phyloP scores from a whole-genome alignment of 164 flowering plant species.

The Berberis vulgaris region DNA sequence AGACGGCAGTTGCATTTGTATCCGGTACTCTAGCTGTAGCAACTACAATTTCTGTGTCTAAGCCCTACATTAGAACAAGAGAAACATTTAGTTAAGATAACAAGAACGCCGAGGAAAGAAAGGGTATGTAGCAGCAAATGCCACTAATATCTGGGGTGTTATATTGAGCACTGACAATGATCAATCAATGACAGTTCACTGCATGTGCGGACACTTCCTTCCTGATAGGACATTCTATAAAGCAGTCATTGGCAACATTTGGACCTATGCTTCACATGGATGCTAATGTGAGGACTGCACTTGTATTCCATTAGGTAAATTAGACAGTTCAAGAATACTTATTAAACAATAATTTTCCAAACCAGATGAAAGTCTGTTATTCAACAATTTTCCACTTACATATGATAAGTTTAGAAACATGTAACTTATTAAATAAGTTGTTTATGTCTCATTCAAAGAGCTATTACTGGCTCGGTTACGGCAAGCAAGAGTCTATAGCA shows the following conservation, averaged over 20 bases:
- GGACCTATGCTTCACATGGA: too few relatives aligned
- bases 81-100: not conserved
- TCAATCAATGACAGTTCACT: too few relatives aligned
- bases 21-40: slow-evolving; percentile 54
- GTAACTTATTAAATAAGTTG: not conserved
- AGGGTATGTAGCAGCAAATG: not conserved
- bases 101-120: not conserved
- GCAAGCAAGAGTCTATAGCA: not conserved
- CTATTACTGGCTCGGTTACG: not conserved
- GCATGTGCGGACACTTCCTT: too few relatives aligned
- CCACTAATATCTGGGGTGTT: not conserved
- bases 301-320: too few relatives aligned
- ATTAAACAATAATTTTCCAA: too few relatives aligned
- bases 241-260: too few relatives aligned
- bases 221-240: too few relatives aligned
- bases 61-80: slow-evolving; percentile 40
- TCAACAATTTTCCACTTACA: too few relatives aligned
- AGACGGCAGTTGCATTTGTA: slow-evolving; percentile 56
- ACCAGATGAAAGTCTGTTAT: too few relatives aligned
- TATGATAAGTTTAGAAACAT: too few relatives aligned
- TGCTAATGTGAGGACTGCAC: too few relatives aligned
- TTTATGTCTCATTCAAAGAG: not conserved
- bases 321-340: too few relatives aligned
- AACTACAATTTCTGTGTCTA: slow-evolving; percentile 80
- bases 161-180: not conserved